Conservation (phyloP, 345 rosid genomes). For the Lepidium sativum region DNA sequence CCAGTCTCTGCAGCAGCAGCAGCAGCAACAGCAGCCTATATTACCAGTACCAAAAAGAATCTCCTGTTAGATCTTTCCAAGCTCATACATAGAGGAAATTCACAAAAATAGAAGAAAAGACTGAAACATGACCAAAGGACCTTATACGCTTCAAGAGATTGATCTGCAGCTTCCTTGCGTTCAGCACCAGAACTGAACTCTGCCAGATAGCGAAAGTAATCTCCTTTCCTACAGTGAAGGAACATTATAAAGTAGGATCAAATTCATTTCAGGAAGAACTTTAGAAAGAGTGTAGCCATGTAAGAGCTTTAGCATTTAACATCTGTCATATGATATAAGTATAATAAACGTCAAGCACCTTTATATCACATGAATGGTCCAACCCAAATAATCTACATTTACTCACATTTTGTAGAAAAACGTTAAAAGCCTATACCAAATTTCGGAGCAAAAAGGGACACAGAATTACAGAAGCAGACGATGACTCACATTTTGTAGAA, state of each 20-base stretch:
- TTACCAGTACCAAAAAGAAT: background rate
- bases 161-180: conserved; percentile 48
- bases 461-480: background rate
- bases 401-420: too few relatives aligned
- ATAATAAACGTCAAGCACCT: background rate
- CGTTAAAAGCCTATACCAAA: too few relatives aligned
- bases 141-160: conserved; percentile 45
- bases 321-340: background rate
- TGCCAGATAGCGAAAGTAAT: conserved; percentile 42
- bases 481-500: conserved; percentile 46
- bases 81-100: background rate
- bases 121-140: conserved; percentile 4
- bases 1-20: conserved; percentile 46
- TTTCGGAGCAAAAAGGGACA: background rate
- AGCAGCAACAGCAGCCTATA: conserved; percentile 37
- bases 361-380: background rate
- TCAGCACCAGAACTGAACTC: conserved; percentile 45
- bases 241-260: background rate
- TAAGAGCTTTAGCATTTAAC: background rate
- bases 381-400: background rate
- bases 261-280: background rate
- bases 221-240: conserved; percentile 41
- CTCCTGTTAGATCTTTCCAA: background rate
- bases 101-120: background rate
- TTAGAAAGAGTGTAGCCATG: background rate